phyloP scores from a whole-genome alignment of 2,329 filamentous ascomycete genomes.

The Colletotrichum sp. region DNA sequence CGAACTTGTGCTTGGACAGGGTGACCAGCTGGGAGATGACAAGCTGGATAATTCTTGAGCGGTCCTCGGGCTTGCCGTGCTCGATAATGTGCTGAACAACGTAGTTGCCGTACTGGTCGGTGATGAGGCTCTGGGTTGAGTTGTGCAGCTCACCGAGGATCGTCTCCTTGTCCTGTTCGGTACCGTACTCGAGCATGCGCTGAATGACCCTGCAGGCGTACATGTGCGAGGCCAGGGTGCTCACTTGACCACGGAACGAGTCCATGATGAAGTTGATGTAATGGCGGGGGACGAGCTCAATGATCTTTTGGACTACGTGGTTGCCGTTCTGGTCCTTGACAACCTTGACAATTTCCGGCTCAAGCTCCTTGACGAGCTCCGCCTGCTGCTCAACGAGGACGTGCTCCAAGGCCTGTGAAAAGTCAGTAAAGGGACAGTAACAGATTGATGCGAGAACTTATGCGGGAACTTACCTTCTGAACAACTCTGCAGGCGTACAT shows the following conservation, averaged over 20 bases:
- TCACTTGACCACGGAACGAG: constrained; percentile 77
- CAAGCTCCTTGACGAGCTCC: constrained; percentile 81
- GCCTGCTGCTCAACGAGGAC: constrained; percentile 92
- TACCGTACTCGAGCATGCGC: constrained; percentile 84
- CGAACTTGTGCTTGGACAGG: constrained; percentile 93
- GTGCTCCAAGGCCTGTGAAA: constrained; percentile 77
- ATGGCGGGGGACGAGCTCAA: constrained; percentile 78
- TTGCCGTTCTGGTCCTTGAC: constrained; percentile 92
- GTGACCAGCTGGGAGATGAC: constrained; percentile 75
- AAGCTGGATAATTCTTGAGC: constrained; percentile 72
- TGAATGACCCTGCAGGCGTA: constrained; percentile 96
- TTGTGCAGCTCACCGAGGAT: constrained; percentile 82
- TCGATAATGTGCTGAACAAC: constrained; percentile 92
- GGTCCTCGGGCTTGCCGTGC: constrained; percentile 76
- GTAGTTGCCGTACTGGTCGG: constrained; percentile 94
- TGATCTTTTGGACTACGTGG: constrained; percentile 94
- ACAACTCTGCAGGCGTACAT: constrained; percentile 96
- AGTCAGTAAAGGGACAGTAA: not conserved
- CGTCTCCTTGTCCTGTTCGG: constrained; percentile 70
- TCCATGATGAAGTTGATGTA: constrained; percentile 87
- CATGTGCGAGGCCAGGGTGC: constrained; percentile 74
- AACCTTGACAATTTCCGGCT: constrained; percentile 75
- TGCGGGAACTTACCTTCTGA: constrained; percentile 71
- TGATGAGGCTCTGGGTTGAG: constrained; percentile 74
- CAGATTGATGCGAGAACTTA: constrained; percentile 21